Evolutionary conservation across 495 filamentous ascomycete species (phyloP).

Genomic region (Penicillium odoratum): DNA sequence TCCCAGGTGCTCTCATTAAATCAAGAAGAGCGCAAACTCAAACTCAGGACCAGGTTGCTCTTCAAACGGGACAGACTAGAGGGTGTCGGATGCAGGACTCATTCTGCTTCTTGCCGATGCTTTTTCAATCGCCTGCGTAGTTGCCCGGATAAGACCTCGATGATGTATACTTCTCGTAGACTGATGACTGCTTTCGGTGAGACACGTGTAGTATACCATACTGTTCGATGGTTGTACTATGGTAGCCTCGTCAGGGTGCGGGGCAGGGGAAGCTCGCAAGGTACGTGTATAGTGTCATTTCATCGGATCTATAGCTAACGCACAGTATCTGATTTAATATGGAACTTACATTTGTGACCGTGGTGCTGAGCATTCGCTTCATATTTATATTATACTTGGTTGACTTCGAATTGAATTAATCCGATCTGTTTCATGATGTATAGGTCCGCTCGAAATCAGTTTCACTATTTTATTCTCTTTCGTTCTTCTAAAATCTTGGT

Average conservation of each 20-base stretch:
- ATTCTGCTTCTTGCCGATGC: too few species aligned
- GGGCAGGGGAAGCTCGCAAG: background rate
- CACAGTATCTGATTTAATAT: too few species aligned
- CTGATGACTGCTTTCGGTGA: constrained; percentile 1
- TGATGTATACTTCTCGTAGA: constrained; percentile 1
- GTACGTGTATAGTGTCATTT: constrained; percentile 3
- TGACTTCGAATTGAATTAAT: too few species aligned
- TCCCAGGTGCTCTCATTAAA: background rate
- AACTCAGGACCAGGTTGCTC: too few species aligned
- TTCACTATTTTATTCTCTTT: too few species aligned
- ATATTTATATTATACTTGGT: too few species aligned
- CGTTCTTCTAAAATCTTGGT: too few species aligned
- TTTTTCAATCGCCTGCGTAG: too few species aligned
- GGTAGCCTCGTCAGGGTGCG: background rate
- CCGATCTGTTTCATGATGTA: too few species aligned
- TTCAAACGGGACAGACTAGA: background rate
- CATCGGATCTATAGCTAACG: constrained; percentile 1
- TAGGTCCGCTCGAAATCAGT: too few species aligned
- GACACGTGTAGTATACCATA: background rate
- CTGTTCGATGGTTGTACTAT: constrained; percentile 1
- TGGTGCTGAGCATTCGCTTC: too few species aligned
- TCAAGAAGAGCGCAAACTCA: background rate
- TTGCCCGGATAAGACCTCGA: background rate
- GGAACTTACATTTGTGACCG: too few species aligned
- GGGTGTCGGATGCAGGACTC: background rate